These are phyloP conservation scores for Verbena officinalis DNA, from an alignment of 257 asterid species.

Conservation along the genomic window DNA sequence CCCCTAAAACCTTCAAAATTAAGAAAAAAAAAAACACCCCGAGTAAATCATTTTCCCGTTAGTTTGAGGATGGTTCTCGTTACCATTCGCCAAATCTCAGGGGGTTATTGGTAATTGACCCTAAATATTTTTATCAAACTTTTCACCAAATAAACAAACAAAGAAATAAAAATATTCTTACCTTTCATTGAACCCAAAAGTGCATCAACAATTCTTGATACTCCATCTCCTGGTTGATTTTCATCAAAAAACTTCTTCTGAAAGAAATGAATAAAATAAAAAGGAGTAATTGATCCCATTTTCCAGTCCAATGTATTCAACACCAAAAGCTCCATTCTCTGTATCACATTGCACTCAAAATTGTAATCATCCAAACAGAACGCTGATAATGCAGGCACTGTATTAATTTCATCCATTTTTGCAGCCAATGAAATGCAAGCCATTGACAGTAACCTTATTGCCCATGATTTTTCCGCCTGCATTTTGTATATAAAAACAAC, in stretches of 20 bases:
- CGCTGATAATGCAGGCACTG: conserved; percentile 42
- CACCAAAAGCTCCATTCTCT: conserved; percentile 63
- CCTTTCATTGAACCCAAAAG: conserved; percentile 44
- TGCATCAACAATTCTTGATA: conserved; percentile 35
- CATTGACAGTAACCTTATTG: conserved; percentile 44
- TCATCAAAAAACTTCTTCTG: conserved; percentile 34
- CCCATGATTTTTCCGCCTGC: conserved; percentile 48
- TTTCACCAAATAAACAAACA: too few relatives aligned
- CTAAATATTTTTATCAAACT: too few relatives aligned
- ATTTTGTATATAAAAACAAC: background rate
- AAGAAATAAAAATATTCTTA: conserved; percentile 20
- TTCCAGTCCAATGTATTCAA: conserved; percentile 60
- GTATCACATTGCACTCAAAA: conserved; percentile 46
- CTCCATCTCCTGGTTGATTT: conserved; percentile 12
- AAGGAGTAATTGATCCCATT: conserved; percentile 57
- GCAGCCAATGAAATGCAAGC: conserved; percentile 72
- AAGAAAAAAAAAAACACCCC: too few relatives aligned
- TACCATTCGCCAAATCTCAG: too few relatives aligned
- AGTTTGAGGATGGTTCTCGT: too few relatives aligned
- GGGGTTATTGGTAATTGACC: too few relatives aligned
- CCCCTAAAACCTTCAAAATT: too few relatives aligned
- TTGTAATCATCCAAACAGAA: conserved; percentile 36
- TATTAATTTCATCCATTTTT: conserved; percentile 56
- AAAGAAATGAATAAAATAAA: conserved; percentile 49
- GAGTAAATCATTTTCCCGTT: too few relatives aligned